Evolutionary conservation across 2,329 filamentous ascomycete species (phyloP).

Genomic region (Exophiala dermatitidis): DNA sequence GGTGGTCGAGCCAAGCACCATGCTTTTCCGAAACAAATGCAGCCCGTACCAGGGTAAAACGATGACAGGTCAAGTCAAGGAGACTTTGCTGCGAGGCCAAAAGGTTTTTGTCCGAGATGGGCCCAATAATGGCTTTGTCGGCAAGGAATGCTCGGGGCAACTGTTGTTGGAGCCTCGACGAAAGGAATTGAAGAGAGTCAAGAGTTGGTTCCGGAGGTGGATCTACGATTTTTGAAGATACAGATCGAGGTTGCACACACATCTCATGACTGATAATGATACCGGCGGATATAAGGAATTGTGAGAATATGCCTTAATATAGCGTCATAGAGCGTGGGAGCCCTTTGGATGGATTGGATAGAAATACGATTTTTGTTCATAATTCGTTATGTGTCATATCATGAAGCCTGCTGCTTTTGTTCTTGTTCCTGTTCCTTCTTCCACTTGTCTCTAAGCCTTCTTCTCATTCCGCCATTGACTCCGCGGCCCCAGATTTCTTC

Average conservation of each 20-base stretch:
- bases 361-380: background rate
- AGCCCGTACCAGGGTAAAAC: slow-evolving; percentile 79
- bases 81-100: slow-evolving; percentile 76
- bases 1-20: slow-evolving; percentile 64
- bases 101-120: slow-evolving; percentile 66
- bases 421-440: slow-evolving; percentile 27
- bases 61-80: slow-evolving; percentile 68
- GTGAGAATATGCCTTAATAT: background rate
- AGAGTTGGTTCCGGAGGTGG: slow-evolving; percentile 23
- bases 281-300: background rate
- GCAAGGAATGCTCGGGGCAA: slow-evolving; percentile 33
- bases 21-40: slow-evolving; percentile 93
- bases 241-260: background rate
- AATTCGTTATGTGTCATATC: background rate
- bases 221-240: slow-evolving; percentile 19
- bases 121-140: slow-evolving; percentile 36
- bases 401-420: slow-evolving; percentile 4
- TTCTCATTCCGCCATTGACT: slow-evolving; percentile 35
- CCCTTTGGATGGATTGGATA: background rate
- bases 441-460: slow-evolving; percentile 37
- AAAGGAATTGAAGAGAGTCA: slow-evolving; percentile 22
- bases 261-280: background rate
- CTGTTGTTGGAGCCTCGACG: slow-evolving; percentile 34
- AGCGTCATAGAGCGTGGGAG: background rate
- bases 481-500: slow-evolving; percentile 39